phyloP scores from a whole-genome alignment of 768 basidiomycete species.

The Mycena vulgaris region DNA sequence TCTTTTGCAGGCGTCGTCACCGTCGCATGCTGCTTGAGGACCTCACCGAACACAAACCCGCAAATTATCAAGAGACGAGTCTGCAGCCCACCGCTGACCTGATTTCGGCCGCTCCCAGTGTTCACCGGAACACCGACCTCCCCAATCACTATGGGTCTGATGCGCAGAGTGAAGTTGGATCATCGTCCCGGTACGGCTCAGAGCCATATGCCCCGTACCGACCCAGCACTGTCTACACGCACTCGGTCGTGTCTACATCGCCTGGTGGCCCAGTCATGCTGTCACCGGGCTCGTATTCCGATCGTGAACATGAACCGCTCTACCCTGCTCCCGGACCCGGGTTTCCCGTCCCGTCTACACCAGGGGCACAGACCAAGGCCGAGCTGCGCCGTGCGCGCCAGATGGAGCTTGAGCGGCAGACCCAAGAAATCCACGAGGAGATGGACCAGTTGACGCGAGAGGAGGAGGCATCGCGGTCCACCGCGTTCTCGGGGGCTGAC shows the following conservation, averaged over 20 bases:
- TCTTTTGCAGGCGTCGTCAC: background rate
- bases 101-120: background rate
- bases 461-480: background rate
- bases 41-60: background rate
- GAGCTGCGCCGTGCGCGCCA: constrained; percentile 3
- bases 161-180: background rate
- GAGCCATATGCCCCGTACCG: background rate
- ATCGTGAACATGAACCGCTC: background rate
- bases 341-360: background rate
- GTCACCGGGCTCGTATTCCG: background rate
- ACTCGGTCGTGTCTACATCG: background rate
- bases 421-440: background rate
- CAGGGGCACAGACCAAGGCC: constrained; percentile 22
- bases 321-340: background rate
- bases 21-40: background rate
- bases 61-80: too few species aligned
- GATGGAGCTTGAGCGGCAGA: background rate
- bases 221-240: background rate
- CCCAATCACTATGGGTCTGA: too few species aligned
- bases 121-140: too few species aligned
- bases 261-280: background rate
- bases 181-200: background rate
- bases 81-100: background rate
- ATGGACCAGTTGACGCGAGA: background rate
- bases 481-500: background rate